Evolutionary conservation across 1,139 yeast genomes (phyloP), one percentile per base, ranked within the genome.

Genomic region (Scheffersomyces quercinus): DNA sequence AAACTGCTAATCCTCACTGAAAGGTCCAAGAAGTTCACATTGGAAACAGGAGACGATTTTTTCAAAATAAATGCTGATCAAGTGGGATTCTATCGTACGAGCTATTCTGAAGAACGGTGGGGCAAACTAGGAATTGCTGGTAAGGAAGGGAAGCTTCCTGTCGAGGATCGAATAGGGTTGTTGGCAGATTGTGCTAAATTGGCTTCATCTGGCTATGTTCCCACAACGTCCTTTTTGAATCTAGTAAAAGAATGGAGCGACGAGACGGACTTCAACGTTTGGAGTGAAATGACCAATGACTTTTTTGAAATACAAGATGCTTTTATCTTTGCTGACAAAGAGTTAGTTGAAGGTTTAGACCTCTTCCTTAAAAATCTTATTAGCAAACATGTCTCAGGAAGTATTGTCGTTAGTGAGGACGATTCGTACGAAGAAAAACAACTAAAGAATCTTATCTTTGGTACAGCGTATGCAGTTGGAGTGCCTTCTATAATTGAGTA

Each of bases 111-210:
- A 5, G 50, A 43, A 26, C 43, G 59, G 26, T 54, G 59, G 59
- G 38, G 51, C 36, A 53, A 52, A 40, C 46, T 54, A 35, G 57
- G 57, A 11, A 52, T 51, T 31, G 54, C 49, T 5, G 42, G 38
- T 10, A 15, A 10, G 5, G 44, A 40, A 3, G 57, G 56, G 24
- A 49, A 51, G 44, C 51, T 54, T 44, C 48, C 57, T 3, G 57
- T 52, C 8, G 56, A 53, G 35, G 59, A 54, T 46, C 47, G 57
- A 7, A 51, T 53, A n/a, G 59, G 56, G 2, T 47, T 54, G 41
- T 52, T 53, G 5, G 49, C 55, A n/a, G 59, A 54, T 35, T 55
- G 54, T 13, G 52, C 45, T 13, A 43, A 54, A 3, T 45, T 54
- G 46, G 53, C 57, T 1, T 41, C 48, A 8, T 46, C 52, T 9